These are phyloP conservation scores for Yamadazyma akitaensis DNA, from an alignment of 805 yeast genomes.

Conservation along the genomic window DNA sequence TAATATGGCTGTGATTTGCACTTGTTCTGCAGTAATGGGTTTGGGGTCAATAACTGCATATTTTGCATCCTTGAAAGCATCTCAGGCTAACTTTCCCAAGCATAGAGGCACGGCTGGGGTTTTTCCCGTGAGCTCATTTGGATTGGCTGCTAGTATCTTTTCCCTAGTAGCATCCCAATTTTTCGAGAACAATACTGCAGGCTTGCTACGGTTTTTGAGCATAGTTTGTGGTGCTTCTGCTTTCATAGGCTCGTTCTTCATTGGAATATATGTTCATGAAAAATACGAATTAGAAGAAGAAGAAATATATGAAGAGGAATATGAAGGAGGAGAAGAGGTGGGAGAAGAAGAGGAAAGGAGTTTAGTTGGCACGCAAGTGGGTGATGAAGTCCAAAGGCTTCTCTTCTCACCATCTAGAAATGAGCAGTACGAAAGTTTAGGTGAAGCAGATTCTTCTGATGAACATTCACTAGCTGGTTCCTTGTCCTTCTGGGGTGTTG, in stretches of 20 bases:
- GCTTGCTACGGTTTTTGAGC: constrained; percentile 54
- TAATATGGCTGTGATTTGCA: constrained; percentile 40
- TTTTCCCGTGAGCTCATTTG: constrained; percentile 65
- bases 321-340: constrained; percentile 15
- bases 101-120: constrained; percentile 71
- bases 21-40: constrained; percentile 52
- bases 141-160: constrained; percentile 65
- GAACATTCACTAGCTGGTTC: constrained; percentile 27
- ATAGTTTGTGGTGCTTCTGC: constrained; percentile 47
- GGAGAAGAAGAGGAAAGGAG: neutral
- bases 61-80: constrained; percentile 54
- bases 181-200: constrained; percentile 52
- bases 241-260: constrained; percentile 44
- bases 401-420: neutral
- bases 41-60: constrained; percentile 65
- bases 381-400: constrained; percentile 1
- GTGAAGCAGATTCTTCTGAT: neutral
- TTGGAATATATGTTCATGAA: constrained; percentile 34
- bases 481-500: constrained; percentile 40
- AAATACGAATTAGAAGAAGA: constrained; percentile 17
- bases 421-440: neutral
- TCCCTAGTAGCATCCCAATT: constrained; percentile 53
- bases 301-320: constrained; percentile 26
- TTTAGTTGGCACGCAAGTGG: neutral
- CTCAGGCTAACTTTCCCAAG: constrained; percentile 64